Conservation (phyloP, 805 yeast species). For the Ogataea philodendri region DNA sequence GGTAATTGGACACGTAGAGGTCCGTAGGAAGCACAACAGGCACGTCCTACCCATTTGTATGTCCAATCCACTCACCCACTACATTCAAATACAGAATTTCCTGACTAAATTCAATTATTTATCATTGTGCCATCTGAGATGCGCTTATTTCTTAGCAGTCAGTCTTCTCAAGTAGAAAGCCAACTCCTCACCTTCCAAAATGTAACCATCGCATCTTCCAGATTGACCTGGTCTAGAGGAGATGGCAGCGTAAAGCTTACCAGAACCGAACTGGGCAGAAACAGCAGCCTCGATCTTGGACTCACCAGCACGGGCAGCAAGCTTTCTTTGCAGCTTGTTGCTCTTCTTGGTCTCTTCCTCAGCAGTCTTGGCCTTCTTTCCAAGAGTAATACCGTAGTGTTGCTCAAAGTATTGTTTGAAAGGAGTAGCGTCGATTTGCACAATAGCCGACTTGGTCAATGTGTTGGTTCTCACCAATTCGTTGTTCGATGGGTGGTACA, state of each 20-base stretch:
- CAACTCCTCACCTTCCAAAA: slow-evolving; percentile 99
- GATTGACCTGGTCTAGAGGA: slow-evolving; percentile 99
- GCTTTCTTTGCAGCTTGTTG: slow-evolving; percentile 82
- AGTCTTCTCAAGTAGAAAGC: slow-evolving; percentile 99
- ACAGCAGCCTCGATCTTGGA: slow-evolving; percentile 89
- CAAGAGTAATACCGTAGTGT: slow-evolving; percentile 93
- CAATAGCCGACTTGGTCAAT: slow-evolving; percentile 97
- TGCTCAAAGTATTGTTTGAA: slow-evolving; percentile 99
- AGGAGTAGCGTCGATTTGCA: slow-evolving; percentile 99
- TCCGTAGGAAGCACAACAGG: too few species aligned
- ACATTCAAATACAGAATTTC: too few species aligned
- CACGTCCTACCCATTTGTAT: too few species aligned
- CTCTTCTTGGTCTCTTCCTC: slow-evolving; percentile 65
- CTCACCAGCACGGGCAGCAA: slow-evolving; percentile 84
- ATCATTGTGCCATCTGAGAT: slow-evolving; percentile 2
- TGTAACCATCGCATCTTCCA: slow-evolving; percentile 99
- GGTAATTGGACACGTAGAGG: too few species aligned
- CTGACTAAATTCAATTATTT: slow-evolving; percentile 12
- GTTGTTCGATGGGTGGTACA: slow-evolving; percentile 99
- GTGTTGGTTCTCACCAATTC: slow-evolving; percentile 99
- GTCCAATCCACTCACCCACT: too few species aligned
- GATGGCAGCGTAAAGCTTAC: slow-evolving; percentile 97
- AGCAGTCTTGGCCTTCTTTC: slow-evolving; percentile 71
- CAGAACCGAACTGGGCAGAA: slow-evolving; percentile 96
- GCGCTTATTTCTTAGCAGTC: slow-evolving; percentile 92